These are phyloP conservation scores for Podospora conica DNA, from an alignment of 495 filamentous ascomycete genomes.

Conservation along the genomic window DNA sequence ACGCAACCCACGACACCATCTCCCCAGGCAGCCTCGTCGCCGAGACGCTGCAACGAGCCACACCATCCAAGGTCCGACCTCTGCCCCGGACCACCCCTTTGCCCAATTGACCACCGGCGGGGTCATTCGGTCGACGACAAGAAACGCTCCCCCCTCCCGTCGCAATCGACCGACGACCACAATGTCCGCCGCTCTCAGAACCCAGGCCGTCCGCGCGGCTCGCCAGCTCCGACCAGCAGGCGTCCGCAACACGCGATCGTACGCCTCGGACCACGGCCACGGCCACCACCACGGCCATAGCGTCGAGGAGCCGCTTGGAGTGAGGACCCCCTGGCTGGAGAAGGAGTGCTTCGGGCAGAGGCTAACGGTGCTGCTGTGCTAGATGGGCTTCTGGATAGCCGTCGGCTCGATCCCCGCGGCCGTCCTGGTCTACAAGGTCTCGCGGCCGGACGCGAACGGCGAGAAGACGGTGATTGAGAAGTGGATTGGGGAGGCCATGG, in stretches of 20 bases:
- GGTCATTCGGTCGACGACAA: constrained; percentile 2
- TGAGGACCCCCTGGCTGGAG: constrained; percentile 22
- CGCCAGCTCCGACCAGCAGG: constrained; percentile 29
- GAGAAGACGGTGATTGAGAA: constrained; percentile 30
- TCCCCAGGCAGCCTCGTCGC: neutral
- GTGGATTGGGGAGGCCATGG: constrained; percentile 29
- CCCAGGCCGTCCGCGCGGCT: constrained; percentile 32
- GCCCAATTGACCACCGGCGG: constrained; percentile 2
- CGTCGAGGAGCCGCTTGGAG: constrained; percentile 40
- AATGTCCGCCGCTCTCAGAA: constrained; percentile 43
- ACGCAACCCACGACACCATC: neutral
- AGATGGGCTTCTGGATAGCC: constrained; percentile 38
- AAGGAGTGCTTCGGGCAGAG: neutral
- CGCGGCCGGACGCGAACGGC: constrained; percentile 39
- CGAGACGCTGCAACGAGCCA: constrained; percentile 7
- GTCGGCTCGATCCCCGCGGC: constrained; percentile 29
- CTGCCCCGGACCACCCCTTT: neutral
- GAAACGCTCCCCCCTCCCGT: neutral
- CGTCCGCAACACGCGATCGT: constrained; percentile 33
- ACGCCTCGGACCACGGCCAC: constrained; percentile 37
- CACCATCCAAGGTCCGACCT: neutral
- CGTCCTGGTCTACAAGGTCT: constrained; percentile 34
- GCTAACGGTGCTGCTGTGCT: constrained; percentile 6
- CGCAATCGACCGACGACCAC: constrained; percentile 16
- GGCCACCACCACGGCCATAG: constrained; percentile 29